A percentile compares a stretch with the other conserved stretches of the same genome.
Evolutionary conservation across 106 monocot genomes (phyloP).

Genomic region (Ottelia alismoides): DNA sequence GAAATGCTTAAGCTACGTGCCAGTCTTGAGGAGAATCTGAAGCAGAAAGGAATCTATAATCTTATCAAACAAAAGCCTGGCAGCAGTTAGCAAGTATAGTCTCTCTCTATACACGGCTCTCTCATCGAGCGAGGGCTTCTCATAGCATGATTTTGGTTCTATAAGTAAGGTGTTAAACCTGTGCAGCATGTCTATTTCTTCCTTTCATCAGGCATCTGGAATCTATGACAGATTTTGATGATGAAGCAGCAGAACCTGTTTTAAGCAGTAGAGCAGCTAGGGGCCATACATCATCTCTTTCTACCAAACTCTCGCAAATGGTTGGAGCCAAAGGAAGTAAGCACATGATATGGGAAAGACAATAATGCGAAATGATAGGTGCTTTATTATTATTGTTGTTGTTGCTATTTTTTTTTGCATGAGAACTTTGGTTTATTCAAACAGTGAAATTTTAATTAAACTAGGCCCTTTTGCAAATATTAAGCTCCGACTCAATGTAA

Average conservation of each 20-base stretch:
- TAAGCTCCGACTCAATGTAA: no score
- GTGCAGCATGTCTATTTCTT: not conserved
- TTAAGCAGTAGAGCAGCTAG: not conserved
- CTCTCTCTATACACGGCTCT: no score
- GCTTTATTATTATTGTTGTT: no score
- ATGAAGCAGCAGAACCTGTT: constrained; percentile 27
- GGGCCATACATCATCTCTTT: not conserved
- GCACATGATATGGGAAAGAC: constrained; percentile 54
- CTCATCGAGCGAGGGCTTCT: no score
- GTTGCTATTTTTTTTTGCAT: no score
- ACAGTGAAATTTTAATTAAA: no score
- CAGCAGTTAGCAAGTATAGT: no score
- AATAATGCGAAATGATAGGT: no score
- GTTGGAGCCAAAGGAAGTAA: constrained; percentile 26
- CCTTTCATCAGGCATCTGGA: constrained; percentile 21
- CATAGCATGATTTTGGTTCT: no score
- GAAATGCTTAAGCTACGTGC: constrained; percentile 88
- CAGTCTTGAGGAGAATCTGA: constrained; percentile 79
- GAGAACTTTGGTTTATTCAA: no score
- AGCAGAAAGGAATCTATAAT: constrained; percentile 55
- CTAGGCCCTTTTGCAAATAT: no score
- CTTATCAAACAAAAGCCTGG: constrained; percentile 7
- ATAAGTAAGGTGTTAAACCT: no score
- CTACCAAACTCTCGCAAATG: constrained; percentile 20
- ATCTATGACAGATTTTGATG: constrained; percentile 62